A percentile compares a stretch with the other conserved stretches of the same genome.
These are phyloP conservation scores for Boletus subparvulus DNA, from an alignment of 768 basidiomycete genomes.

Conservation along the genomic window DNA sequence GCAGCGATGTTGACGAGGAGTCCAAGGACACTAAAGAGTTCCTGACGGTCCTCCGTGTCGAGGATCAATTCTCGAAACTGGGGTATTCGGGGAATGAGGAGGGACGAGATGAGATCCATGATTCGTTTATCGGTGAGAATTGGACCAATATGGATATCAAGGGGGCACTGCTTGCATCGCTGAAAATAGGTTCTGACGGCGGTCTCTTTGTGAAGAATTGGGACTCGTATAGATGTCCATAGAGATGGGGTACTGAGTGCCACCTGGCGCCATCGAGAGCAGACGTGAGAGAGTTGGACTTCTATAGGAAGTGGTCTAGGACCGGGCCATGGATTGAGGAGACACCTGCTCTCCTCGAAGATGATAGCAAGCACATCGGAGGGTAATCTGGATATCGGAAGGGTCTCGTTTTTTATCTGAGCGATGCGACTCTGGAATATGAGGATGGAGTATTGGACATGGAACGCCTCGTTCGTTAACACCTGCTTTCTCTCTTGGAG, in stretches of 20 bases:
- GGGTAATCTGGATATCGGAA: slow-evolving; percentile 30
- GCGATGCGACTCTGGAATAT: slow-evolving; percentile 33
- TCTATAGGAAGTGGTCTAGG: slow-evolving; percentile 32
- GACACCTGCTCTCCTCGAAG: slow-evolving; percentile 32
- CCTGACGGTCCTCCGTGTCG: slow-evolving; percentile 33
- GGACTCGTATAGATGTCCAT: slow-evolving; percentile 36
- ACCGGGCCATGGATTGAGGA: slow-evolving; percentile 28
- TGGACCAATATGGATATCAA: slow-evolving; percentile 34
- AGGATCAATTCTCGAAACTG: slow-evolving; percentile 34
- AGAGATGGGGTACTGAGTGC: slow-evolving; percentile 35
- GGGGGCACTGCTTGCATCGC: slow-evolving; percentile 32
- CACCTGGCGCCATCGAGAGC: slow-evolving; percentile 35
- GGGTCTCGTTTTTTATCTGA: slow-evolving; percentile 31
- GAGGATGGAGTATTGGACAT: slow-evolving; percentile 29
- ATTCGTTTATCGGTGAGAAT: slow-evolving; percentile 21
- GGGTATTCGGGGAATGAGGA: slow-evolving; percentile 31
- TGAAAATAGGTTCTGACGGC: slow-evolving; percentile 31
- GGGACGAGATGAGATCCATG: slow-evolving; percentile 28
- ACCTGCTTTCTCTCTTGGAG: slow-evolving; percentile 25
- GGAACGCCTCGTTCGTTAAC: slow-evolving; percentile 24
- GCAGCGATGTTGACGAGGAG: slow-evolving; percentile 26
- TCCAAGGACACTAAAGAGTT: slow-evolving; percentile 22
- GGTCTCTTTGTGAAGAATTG: slow-evolving; percentile 29
- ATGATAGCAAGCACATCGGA: slow-evolving; percentile 36
- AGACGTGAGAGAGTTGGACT: slow-evolving; percentile 38